phyloP scores from a whole-genome alignment of 2,329 filamentous ascomycete genomes.

The Colletotrichum sp. region DNA sequence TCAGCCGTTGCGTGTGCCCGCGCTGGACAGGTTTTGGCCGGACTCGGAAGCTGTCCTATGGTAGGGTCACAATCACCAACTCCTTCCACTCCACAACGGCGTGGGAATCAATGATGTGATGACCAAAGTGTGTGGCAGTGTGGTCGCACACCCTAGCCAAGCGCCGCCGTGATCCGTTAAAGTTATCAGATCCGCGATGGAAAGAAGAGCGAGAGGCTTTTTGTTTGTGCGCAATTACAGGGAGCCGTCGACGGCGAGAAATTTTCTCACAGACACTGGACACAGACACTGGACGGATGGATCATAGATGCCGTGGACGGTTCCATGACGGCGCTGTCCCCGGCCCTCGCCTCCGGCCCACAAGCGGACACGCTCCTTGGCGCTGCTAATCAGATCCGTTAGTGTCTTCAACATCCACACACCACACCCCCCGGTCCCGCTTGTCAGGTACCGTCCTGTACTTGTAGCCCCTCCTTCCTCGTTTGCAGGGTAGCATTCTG shows the following conservation, averaged over 20 bases:
- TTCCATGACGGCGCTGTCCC: neutral
- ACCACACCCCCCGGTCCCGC: neutral
- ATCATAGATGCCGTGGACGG: neutral
- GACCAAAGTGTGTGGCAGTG: neutral
- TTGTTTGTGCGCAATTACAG: neutral
- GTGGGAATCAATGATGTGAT: neutral
- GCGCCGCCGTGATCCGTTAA: neutral
- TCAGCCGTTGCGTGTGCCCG: neutral
- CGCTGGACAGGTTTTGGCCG: neutral
- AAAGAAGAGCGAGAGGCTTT: neutral
- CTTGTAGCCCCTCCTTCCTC: neutral
- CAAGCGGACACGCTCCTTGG: constrained; percentile 10
- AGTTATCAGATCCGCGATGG: constrained; percentile 19
- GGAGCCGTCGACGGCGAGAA: neutral
- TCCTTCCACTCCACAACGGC: neutral
- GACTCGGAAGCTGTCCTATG: neutral
- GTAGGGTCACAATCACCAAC: neutral
- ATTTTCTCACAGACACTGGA: neutral
- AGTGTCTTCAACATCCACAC: neutral
- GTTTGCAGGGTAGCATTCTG: neutral
- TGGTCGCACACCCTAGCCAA: neutral
- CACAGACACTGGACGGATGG: neutral
- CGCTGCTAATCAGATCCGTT: constrained; percentile 17
- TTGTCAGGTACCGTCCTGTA: constrained; percentile 9
- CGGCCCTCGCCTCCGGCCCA: constrained; percentile 10